phyloP scores from a whole-genome alignment of 2,329 filamentous ascomycete species.

The Epichloe baconii region DNA sequence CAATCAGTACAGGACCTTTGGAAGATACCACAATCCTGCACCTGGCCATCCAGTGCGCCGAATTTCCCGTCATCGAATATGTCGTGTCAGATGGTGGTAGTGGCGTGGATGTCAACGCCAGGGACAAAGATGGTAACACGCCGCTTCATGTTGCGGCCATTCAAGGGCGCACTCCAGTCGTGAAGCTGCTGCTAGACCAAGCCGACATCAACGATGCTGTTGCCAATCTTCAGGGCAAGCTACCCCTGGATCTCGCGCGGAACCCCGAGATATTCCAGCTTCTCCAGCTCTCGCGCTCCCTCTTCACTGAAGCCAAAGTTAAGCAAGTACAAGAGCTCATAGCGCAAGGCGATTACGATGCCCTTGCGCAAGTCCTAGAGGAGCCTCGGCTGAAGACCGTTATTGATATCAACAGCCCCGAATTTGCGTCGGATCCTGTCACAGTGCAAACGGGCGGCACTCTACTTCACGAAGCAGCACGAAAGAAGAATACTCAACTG shows the following conservation, averaged over 20 bases:
- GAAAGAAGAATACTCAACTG: constrained; percentile 72
- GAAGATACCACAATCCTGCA: constrained; percentile 87
- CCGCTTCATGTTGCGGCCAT: constrained; percentile 77
- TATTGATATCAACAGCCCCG: constrained; percentile 83
- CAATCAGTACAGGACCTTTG: constrained; percentile 31
- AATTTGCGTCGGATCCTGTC: constrained; percentile 67
- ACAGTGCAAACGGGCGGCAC: constrained; percentile 81
- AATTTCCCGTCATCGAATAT: constrained; percentile 83
- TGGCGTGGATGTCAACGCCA: constrained; percentile 70
- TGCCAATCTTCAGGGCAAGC: constrained; percentile 70
- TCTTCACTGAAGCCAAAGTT: constrained; percentile 80
- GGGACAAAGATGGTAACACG: constrained; percentile 89
- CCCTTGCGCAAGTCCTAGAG: constrained; percentile 65
- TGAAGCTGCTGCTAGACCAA: constrained; percentile 72
- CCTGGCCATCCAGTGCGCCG: constrained; percentile 89
- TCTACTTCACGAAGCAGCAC: constrained; percentile 82
- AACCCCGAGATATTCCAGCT: constrained; percentile 94
- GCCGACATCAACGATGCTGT: constrained; percentile 79
- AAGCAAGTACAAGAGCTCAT: constrained; percentile 75
- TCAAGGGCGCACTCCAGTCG: constrained; percentile 67
- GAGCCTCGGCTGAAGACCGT: constrained; percentile 76
- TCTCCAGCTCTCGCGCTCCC: constrained; percentile 75
- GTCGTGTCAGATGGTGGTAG: constrained; percentile 64
- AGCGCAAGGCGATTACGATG: constrained; percentile 57
- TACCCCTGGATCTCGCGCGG: constrained; percentile 76